Evolutionary conservation across 1,284 basidiomycete species (phyloP).

Genomic region (Fomitopsis schrenkii): DNA sequence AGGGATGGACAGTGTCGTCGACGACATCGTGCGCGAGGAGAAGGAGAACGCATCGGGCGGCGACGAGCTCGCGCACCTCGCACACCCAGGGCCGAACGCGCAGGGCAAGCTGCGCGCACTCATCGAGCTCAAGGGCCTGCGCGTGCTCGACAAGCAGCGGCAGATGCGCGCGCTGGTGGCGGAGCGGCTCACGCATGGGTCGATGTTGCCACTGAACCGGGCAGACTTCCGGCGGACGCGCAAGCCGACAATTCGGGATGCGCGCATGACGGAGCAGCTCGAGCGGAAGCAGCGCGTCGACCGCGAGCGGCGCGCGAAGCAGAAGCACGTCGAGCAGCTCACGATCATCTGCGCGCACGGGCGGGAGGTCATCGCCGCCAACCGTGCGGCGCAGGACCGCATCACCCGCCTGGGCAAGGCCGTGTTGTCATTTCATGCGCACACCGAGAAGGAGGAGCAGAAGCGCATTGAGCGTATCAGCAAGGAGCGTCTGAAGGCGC

Average conservation of each 20-base stretch:
- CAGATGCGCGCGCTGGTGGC: conserved; percentile 84
- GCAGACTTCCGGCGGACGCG: conserved; percentile 87
- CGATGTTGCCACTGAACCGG: conserved; percentile 90
- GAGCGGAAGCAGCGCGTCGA: conserved; percentile 93
- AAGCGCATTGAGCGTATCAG: conserved; percentile 94
- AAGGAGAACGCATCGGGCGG: conserved; percentile 36
- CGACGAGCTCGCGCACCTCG: conserved; percentile 29
- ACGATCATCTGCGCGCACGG: conserved; percentile 87
- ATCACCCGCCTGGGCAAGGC: conserved; percentile 82
- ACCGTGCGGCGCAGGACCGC: conserved; percentile 70
- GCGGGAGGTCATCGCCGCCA: conserved; percentile 64
- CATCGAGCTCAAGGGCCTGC: conserved; percentile 94
- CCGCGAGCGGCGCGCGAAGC: conserved; percentile 90
- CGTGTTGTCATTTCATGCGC: conserved; percentile 82
- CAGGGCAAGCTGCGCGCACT: conserved; percentile 86
- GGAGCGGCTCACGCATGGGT: conserved; percentile 84
- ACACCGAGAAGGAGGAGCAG: conserved; percentile 98
- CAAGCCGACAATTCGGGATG: conserved; percentile 88
- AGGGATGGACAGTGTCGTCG: conserved; percentile 54
- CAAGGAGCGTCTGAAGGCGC: conserved; percentile 97
- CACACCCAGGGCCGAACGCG: conserved; percentile 51
- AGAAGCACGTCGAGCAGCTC: conserved; percentile 96
- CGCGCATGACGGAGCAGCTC: conserved; percentile 85
- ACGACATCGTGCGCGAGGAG: conserved; percentile 39
- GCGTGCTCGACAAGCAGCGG: conserved; percentile 88